These are phyloP conservation scores for Pyrus bretschneideri DNA, from an alignment of 306 rosid genomes.

Conservation along the genomic window DNA sequence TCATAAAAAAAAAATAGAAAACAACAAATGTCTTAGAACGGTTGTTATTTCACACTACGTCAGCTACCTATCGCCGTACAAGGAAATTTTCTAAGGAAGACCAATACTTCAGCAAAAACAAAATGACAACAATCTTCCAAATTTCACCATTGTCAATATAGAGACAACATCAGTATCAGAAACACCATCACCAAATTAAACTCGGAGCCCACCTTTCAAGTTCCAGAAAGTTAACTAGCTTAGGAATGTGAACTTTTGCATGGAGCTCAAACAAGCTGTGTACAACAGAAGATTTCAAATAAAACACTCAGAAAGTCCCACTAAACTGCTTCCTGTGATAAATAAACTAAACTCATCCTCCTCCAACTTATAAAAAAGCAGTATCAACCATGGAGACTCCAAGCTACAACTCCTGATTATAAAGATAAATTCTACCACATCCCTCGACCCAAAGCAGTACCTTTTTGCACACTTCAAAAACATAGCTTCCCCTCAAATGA, in stretches of 20 bases:
- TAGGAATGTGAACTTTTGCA: neutral
- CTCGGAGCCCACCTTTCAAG: neutral
- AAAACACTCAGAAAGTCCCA: neutral
- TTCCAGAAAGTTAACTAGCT: neutral
- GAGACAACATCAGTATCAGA: neutral
- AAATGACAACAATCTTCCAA: conserved; percentile 4
- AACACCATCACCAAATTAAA: neutral
- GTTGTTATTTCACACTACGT: neutral
- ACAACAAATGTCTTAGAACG: neutral
- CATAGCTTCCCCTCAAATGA: neutral
- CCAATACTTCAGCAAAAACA: neutral
- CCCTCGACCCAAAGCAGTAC: neutral
- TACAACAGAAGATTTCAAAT: neutral
- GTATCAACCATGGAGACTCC: too few relatives aligned
- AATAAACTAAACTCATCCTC: neutral
- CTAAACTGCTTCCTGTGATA: neutral
- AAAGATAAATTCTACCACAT: too few relatives aligned
- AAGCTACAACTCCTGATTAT: too few relatives aligned
- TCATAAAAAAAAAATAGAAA: neutral
- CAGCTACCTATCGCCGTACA: neutral
- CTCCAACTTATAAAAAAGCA: neutral
- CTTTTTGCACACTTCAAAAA: neutral
- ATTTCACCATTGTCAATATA: neutral
- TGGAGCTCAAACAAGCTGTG: neutral
- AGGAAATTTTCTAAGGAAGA: neutral